phyloP scores from a whole-genome alignment of 2,329 filamentous ascomycete species.

The Pseudocercospora pini-densiflorae region DNA sequence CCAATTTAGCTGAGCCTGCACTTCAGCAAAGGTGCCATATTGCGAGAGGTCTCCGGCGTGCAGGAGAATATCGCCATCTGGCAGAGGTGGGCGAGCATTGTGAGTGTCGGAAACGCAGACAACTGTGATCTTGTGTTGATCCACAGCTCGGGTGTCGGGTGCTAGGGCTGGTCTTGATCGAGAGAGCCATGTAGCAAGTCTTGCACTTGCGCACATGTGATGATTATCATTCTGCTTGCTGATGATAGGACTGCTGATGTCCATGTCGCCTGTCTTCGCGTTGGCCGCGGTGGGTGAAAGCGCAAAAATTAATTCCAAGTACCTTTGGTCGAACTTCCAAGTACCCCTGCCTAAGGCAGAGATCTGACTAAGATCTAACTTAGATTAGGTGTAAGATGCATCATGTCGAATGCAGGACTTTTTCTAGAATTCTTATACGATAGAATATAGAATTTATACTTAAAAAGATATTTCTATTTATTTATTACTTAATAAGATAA shows the following conservation, averaged over 20 bases:
- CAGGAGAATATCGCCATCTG: conserved; percentile 32
- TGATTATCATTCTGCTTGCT: not conserved
- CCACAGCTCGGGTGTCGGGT: not conserved
- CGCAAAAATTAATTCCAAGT: too few species aligned
- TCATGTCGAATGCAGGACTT: too few species aligned
- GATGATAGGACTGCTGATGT: not conserved
- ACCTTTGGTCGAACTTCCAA: too few species aligned
- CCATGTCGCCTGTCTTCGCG: not conserved
- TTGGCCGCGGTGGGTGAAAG: too few species aligned
- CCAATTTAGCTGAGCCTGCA: conserved; percentile 30
- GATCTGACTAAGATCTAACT: too few species aligned
- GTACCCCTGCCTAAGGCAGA: too few species aligned
- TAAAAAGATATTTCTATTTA: too few species aligned
- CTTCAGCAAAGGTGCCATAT: conserved; percentile 24
- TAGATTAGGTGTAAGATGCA: too few species aligned
- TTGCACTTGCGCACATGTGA: not conserved
- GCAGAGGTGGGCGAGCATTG: conserved; percentile 22
- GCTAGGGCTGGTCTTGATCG: not conserved
- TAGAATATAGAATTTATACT: too few species aligned
- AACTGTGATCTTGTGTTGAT: conserved; percentile 12
- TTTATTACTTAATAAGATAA: too few species aligned
- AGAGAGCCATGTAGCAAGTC: not conserved
- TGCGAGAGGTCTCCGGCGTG: conserved; percentile 33
- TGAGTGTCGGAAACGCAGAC: conserved; percentile 38
- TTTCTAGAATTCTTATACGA: too few species aligned